phyloP scores from a whole-genome alignment of 805 yeast species.

The Saccharomycopsis sp. region DNA sequence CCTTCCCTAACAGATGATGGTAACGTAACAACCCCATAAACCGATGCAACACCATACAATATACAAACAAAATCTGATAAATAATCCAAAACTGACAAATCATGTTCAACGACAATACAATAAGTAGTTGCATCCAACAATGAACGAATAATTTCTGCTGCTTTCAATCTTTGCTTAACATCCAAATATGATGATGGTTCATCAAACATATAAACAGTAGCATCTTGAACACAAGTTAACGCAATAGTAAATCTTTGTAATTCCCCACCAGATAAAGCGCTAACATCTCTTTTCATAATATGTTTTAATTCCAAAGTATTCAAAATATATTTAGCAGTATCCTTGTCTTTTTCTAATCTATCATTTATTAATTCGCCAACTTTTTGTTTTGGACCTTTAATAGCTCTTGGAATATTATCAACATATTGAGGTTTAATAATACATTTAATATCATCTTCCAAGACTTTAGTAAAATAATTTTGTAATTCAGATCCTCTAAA shows the following conservation, averaged over 20 bases:
- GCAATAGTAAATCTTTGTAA: conserved; percentile 97
- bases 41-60: conserved; percentile 95
- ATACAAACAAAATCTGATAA: conserved; percentile 96
- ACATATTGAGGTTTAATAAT: conserved; percentile 98
- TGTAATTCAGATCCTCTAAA: conserved; percentile 98
- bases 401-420: conserved; percentile 94
- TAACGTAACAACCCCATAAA: conserved; percentile 95
- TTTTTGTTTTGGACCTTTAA: conserved; percentile 79
- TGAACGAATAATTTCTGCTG: conserved; percentile 90
- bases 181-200: conserved; percentile 98
- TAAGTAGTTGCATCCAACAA: conserved; percentile 69
- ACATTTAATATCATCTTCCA: conserved; percentile 94
- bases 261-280: conserved; percentile 95
- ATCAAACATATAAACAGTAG: conserved; percentile 97
- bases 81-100: conserved; percentile 94
- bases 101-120: conserved; percentile 97
- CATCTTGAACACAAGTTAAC: conserved; percentile 91
- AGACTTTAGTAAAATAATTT: conserved; percentile 87
- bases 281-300: conserved; percentile 81
- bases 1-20: conserved; percentile 99
- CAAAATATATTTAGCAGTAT: conserved; percentile 57
- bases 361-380: conserved; percentile 79
- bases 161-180: conserved; percentile 97
- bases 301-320: conserved; percentile 66
- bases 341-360: conserved; percentile 62